These are phyloP conservation scores for Venturia pyrina DNA, from an alignment of 2,329 filamentous ascomycete genomes.

Conservation along the genomic window DNA sequence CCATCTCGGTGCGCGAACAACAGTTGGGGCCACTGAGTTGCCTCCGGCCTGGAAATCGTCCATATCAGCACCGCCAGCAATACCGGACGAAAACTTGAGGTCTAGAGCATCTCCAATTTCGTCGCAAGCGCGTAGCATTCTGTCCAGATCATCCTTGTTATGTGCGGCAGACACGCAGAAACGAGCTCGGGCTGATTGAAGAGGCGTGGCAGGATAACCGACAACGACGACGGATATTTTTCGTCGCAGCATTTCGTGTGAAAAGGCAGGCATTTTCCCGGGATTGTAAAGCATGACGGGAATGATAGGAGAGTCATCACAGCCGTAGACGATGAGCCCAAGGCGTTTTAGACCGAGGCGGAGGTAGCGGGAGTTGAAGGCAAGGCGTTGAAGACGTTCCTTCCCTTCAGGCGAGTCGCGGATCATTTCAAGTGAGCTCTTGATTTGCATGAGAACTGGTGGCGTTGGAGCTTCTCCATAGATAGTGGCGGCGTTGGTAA, in stretches of 20 bases:
- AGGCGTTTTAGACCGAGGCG: slow-evolving; percentile 92
- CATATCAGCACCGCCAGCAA: slow-evolving; percentile 77
- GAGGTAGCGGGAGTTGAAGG: slow-evolving; percentile 98
- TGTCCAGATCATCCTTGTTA: slow-evolving; percentile 96
- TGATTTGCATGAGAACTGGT: slow-evolving; percentile 82
- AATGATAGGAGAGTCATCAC: slow-evolving; percentile 96
- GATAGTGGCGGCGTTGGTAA: slow-evolving; percentile 74
- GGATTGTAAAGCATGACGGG: slow-evolving; percentile 92
- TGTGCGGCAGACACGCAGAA: slow-evolving; percentile 95
- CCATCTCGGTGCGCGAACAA: slow-evolving; percentile 60
- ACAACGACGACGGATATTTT: slow-evolving; percentile 98
- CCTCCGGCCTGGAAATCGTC: slow-evolving; percentile 27
- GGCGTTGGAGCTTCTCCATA: slow-evolving; percentile 83
- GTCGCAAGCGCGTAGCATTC: slow-evolving; percentile 78
- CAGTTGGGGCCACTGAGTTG: slow-evolving; percentile 38
- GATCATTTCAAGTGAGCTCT: slow-evolving; percentile 78
- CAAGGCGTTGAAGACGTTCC: slow-evolving; percentile 87
- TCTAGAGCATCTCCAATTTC: slow-evolving; percentile 87
- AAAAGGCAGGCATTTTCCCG: slow-evolving; percentile 98
- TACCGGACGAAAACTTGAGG: slow-evolving; percentile 92
- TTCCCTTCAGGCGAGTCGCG: slow-evolving; percentile 89
- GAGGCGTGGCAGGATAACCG: slow-evolving; percentile 89
- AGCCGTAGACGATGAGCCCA: slow-evolving; percentile 91
- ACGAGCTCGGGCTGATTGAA: slow-evolving; percentile 87
- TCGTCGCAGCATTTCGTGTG: slow-evolving; percentile 94